Conservation (phyloP, 1,284 basidiomycete genomes). For the Veloporphyrellus conicus region DNA sequence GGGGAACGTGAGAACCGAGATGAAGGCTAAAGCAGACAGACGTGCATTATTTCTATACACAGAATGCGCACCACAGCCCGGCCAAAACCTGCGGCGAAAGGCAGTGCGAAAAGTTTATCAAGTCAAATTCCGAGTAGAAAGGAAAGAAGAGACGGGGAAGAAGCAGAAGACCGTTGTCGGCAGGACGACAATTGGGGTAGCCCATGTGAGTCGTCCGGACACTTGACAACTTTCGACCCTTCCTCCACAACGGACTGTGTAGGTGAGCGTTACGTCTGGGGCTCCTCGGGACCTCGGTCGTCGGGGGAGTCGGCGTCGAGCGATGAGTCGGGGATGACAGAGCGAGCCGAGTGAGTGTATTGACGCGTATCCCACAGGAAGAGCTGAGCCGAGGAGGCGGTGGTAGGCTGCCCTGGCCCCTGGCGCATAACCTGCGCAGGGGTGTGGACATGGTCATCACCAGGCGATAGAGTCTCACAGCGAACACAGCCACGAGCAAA, state of each 20-base stretch:
- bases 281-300: constrained; percentile 31
- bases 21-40: not conserved
- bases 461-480: not conserved
- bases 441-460: not conserved
- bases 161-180: constrained; percentile 6
- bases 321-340: not conserved
- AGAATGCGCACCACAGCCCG: no score
- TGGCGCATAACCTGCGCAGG: not conserved
- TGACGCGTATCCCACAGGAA: not conserved
- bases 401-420: not conserved
- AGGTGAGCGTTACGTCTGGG: not conserved
- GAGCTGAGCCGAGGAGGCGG: not conserved
- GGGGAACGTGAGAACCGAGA: not conserved
- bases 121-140: constrained; percentile 1
- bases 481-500: constrained; percentile 13
- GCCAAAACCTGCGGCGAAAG: not conserved
- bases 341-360: not conserved
- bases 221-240: constrained; percentile 1
- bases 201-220: not conserved
- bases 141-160: not conserved
- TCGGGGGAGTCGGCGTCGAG: not conserved
- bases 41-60: no score
- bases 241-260: no score
- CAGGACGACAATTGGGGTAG: constrained; percentile 12
- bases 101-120: constrained; percentile 3